These are phyloP conservation scores for Geranium brycei DNA, from an alignment of 345 rosid genomes.

Conservation along the genomic window DNA sequence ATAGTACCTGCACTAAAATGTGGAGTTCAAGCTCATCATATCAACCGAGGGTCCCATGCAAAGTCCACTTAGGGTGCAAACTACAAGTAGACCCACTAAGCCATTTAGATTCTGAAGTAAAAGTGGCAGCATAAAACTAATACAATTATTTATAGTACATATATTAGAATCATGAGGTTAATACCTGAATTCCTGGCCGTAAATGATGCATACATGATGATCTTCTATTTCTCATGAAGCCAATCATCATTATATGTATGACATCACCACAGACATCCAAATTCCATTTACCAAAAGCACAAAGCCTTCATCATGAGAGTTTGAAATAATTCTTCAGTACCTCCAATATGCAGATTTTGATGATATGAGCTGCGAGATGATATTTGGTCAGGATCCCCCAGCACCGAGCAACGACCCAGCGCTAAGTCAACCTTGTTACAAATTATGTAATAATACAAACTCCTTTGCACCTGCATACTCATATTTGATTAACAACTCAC, in stretches of 20 bases:
- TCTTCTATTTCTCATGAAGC: background rate
- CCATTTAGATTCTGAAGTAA: background rate
- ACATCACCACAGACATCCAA: too few relatives aligned
- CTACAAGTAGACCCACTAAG: background rate
- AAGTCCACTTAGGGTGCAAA: background rate
- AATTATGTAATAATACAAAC: conserved; percentile 43
- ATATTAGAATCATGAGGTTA: too few relatives aligned
- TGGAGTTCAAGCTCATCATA: background rate
- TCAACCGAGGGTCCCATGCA: background rate
- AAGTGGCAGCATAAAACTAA: background rate
- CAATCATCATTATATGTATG: background rate
- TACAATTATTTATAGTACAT: too few relatives aligned
- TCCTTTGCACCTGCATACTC: background rate
- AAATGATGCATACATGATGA: background rate
- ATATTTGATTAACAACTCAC: too few relatives aligned
- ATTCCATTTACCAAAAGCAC: too few relatives aligned
- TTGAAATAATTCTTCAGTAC: background rate
- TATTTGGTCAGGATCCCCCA: conserved; percentile 83
- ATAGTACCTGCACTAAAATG: background rate
- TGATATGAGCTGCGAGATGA: conserved; percentile 88
- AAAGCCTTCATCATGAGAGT: background rate
- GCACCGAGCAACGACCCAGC: conserved; percentile 58
- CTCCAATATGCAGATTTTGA: conserved; percentile 60
- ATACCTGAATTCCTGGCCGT: background rate
- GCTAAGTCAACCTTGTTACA: conserved; percentile 68